Evolutionary conservation across 768 basidiomycete species (phyloP), one percentile per base, ranked within the genome.

Genomic region (Lactarius hatsudake): DNA sequence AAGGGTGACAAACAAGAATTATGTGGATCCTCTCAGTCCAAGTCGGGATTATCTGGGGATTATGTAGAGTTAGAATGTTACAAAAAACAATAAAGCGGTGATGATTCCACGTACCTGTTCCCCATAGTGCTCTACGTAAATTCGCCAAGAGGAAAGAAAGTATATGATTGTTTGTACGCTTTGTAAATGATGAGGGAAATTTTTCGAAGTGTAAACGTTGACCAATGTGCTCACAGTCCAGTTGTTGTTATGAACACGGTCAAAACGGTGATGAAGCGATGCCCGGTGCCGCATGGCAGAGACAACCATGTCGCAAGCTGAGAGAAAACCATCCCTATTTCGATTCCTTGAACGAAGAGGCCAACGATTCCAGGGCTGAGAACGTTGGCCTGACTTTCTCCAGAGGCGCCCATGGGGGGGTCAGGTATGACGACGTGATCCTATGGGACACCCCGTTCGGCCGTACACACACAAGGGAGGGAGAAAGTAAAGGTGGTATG

Each of bases 291-390:
- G 45, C 62, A 56, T 2, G 57, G 15, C 0, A 53, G 6, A 51
- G 57, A 42, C 18, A 53, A n/a, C 61, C 66, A 67, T 0, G 4
- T 18, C 2, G 61, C 51, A 38, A 58, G 48, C 43, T 62, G 56
- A 9, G 56, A 18, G 61, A 66, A 9, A 8, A 66, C 28, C 36
- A 66, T 23, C 13, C 61, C 61, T 36, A 28, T 62, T 40, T 34
- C 55, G 45, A 62, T 20, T 7, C 65, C 65, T 9, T 66, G 65
- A 40, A 62, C n/a, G 34, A 62, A 58, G 9, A 66, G 65, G 20
- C 65, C 65, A 10, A 66, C 23, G 15, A 56, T 36, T 7, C 34
- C 61, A 26, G 65, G 55, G 15, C 45, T 17, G 55, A 62, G 43
- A 1, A 23, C 36, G 28, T 26, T 42, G 20, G 7, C 36, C 15